Evolutionary conservation across 352 stramenopile species (phyloP).

Genomic region (Phytophthora parvispora): DNA sequence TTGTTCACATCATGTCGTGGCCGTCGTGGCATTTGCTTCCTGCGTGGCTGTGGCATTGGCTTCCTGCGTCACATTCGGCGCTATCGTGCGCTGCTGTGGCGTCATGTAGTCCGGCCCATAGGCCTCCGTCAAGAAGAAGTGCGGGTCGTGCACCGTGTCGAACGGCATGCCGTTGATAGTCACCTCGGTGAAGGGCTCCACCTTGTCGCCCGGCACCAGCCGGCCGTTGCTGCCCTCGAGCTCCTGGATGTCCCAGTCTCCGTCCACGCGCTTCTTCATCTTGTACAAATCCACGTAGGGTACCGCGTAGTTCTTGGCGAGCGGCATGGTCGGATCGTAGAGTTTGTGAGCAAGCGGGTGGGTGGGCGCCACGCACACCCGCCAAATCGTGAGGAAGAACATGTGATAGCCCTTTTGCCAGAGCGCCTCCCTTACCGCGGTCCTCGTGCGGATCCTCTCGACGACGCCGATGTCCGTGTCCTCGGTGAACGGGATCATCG

Average conservation of each 20-base stretch:
- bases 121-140: constrained; percentile 37
- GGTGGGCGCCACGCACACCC: constrained; percentile 49
- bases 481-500: constrained; percentile 64
- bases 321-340: constrained; percentile 36
- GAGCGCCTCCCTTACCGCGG: constrained; percentile 24
- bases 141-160: constrained; percentile 46
- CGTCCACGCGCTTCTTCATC: constrained; percentile 17
- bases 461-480: constrained; percentile 59
- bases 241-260: constrained; percentile 28
- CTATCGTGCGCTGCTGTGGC: constrained; percentile 5
- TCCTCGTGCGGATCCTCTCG: constrained; percentile 12
- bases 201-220: constrained; percentile 19
- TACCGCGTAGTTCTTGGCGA: constrained; percentile 12
- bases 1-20: background rate
- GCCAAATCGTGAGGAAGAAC: constrained; percentile 47
- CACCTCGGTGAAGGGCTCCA: constrained; percentile 36
- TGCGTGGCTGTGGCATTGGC: background rate
- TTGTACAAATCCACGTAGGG: constrained; percentile 58
- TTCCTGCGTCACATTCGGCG: background rate
- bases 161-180: constrained; percentile 44
- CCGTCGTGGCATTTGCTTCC: background rate
- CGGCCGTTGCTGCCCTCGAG: constrained; percentile 15
- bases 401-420: constrained; percentile 62
- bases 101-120: constrained; percentile 49
- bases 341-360: constrained; percentile 60